Evolutionary conservation across 306 rosid genomes (phyloP), one percentile per base, ranked within the genome.

Genomic region (Rosa multiflora): DNA sequence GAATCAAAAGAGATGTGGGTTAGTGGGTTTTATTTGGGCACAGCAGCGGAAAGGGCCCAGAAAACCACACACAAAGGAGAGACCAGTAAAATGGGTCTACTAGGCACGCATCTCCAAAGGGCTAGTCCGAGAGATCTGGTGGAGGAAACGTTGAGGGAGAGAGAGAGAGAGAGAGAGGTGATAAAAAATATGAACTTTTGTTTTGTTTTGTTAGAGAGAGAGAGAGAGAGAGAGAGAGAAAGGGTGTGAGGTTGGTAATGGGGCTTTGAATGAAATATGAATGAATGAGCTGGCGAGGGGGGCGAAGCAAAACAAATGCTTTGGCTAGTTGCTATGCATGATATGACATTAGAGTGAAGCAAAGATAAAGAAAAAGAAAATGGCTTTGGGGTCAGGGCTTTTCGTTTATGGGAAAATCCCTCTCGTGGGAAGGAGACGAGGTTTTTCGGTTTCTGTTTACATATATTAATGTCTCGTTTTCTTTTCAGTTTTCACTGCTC

Each of bases 51-150:
- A 67, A n/a, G 69, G 63, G 55, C 82, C 85, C 88, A 53, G 77
- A 76, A 44, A 58, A 76, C 68, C 48, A 75, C 53, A 67, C 21
- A 66, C 9, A 20, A 12, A 10, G 42, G 70, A 59, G 10, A 58
- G 23, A 14, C 21, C 0, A n/a, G 77, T 8, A 59, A 74, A 70
- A 61, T 78, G 40, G 76, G 81, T 61, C 78, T 76, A 84, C 32
- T 58, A 70, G 75, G 83, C 86, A 82, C 87, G 91, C 86, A 82
- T 84, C 80, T 81, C 87, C 85, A 76, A 62, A 83, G 90, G 79
- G 77, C 81, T 61, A 67, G 62, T 74, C 75, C 76, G 77, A 90
- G 96, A 92, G 96, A 94, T 94, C 93, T 89, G 94, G 86, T 32
- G 37, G 37, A 32, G 37, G 37, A 32, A 32, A 32, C 88, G 84